Conservation (phyloP, 1,284 basidiomycete genomes). For the Taiwanofungus camphoratus region DNA sequence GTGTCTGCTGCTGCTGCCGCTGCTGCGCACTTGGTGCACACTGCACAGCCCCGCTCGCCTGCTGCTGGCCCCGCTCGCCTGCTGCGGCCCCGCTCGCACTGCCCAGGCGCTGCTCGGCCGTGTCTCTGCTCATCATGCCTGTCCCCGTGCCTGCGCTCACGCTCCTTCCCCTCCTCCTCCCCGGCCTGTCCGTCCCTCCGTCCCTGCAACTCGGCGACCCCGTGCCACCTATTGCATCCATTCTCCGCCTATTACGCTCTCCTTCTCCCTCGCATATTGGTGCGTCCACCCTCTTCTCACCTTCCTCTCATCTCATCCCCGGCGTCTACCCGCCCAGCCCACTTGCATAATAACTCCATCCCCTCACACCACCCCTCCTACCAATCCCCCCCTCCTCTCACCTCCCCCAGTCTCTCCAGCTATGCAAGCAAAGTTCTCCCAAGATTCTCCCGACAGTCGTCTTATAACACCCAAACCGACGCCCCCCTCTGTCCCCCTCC, state of each 20-base stretch:
- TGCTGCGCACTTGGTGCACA: too few relatives aligned
- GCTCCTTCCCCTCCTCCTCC: not conserved
- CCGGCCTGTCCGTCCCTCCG: not conserved
- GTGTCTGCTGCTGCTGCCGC: too few relatives aligned
- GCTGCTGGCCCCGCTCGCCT: not conserved
- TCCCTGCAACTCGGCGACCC: not conserved
- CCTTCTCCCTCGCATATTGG: not conserved
- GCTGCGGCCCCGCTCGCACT: not conserved
- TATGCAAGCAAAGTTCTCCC: constrained; percentile 5
- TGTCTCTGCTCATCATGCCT: not conserved
- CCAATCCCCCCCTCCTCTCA: not conserved
- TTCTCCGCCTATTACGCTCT: not conserved
- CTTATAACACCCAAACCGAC: constrained; percentile 15
- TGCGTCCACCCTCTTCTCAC: not conserved
- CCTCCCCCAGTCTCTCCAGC: not conserved
- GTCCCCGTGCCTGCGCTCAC: too few relatives aligned
- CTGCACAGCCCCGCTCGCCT: too few relatives aligned
- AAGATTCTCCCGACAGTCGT: not conserved
- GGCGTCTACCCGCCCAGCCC: not conserved
- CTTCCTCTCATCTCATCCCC: not conserved
- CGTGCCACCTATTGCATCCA: not conserved
- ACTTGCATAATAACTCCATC: constrained; percentile 3
- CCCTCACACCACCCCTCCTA: not conserved
- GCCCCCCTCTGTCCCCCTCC: not conserved
- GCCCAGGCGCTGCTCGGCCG: not conserved